These are phyloP conservation scores for Chrysoporthe puriensis DNA, from an alignment of 2,329 filamentous ascomycete genomes.

Conservation along the genomic window DNA sequence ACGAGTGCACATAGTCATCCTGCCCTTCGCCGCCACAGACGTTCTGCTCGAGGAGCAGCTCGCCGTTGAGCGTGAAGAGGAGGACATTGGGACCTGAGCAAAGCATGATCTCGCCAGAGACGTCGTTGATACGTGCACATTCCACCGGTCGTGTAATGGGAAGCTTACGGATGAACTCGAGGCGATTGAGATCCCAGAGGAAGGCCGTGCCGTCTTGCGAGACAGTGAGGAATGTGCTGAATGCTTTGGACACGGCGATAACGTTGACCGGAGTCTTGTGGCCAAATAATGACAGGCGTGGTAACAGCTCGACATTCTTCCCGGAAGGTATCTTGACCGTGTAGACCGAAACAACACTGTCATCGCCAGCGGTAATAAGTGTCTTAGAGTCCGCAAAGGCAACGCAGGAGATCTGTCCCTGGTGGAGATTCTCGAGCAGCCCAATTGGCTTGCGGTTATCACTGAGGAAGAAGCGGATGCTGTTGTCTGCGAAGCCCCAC, in stretches of 20 bases:
- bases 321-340: constrained; percentile 64
- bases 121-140: constrained; percentile 85
- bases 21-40: constrained; percentile 65
- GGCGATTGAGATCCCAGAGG: constrained; percentile 91
- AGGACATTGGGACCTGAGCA: constrained; percentile 76
- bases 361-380: constrained; percentile 87
- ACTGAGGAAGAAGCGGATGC: constrained; percentile 85
- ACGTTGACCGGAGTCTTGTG: constrained; percentile 83
- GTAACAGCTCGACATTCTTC: constrained; percentile 78
- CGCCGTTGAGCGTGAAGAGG: constrained; percentile 87
- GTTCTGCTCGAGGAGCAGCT: constrained; percentile 78
- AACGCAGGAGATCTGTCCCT: constrained; percentile 83
- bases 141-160: constrained; percentile 63
- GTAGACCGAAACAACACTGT: constrained; percentile 89
- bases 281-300: constrained; percentile 82
- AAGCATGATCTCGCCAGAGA: constrained; percentile 86
- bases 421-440: constrained; percentile 90
- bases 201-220: constrained; percentile 82
- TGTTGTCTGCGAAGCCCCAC: constrained; percentile 94
- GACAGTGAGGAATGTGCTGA: constrained; percentile 84
- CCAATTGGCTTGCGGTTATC: constrained; percentile 81
- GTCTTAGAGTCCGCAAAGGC: constrained; percentile 89
- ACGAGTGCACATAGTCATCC: constrained; percentile 79
- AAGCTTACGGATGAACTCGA: constrained; percentile 81
- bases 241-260: constrained; percentile 83